These are phyloP conservation scores for Dendrothele bispora DNA, from an alignment of 768 basidiomycete genomes.

Conservation along the genomic window DNA sequence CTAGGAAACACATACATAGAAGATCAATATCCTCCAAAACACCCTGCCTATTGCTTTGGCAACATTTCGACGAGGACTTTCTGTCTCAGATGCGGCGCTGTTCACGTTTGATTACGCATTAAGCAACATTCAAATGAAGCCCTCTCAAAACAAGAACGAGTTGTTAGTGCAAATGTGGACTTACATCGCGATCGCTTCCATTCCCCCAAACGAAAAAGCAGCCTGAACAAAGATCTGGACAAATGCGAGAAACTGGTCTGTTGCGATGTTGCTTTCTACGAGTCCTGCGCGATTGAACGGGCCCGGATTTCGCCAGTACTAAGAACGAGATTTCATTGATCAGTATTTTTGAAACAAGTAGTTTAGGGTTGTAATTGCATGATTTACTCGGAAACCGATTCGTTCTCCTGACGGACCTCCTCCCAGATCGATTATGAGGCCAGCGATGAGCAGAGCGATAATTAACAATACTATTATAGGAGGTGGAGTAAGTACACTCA, in stretches of 20 bases:
- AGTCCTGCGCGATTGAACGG: constrained; percentile 11
- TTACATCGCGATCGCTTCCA: constrained; percentile 47
- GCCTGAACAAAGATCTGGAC: constrained; percentile 30
- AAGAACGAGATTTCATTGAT: too few relatives aligned
- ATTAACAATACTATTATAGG: too few relatives aligned
- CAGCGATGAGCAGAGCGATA: too few relatives aligned
- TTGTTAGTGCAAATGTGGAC: too few relatives aligned
- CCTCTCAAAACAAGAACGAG: too few relatives aligned
- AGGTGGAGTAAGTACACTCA: too few relatives aligned
- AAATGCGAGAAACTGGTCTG: constrained; percentile 52
- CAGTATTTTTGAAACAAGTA: too few relatives aligned
- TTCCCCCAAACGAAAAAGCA: constrained; percentile 68
- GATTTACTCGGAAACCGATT: constrained; percentile 39
- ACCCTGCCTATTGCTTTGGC: constrained; percentile 64
- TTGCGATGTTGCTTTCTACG: not conserved
- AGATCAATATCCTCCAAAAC: constrained; percentile 35
- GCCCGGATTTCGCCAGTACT: constrained; percentile 39
- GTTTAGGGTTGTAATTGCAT: not conserved
- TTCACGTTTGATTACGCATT: too few relatives aligned
- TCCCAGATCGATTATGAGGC: constrained; percentile 52
- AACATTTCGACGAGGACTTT: constrained; percentile 65
- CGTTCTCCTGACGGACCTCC: constrained; percentile 44
- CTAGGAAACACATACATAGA: constrained; percentile 53
- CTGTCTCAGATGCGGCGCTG: constrained; percentile 54
- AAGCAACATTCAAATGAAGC: too few relatives aligned